A percentile compares a stretch with the other conserved stretches of the same genome.
Evolutionary conservation across 139 green algal species (phyloP).

Genomic region (Cymbomonas tetramitiformis): DNA sequence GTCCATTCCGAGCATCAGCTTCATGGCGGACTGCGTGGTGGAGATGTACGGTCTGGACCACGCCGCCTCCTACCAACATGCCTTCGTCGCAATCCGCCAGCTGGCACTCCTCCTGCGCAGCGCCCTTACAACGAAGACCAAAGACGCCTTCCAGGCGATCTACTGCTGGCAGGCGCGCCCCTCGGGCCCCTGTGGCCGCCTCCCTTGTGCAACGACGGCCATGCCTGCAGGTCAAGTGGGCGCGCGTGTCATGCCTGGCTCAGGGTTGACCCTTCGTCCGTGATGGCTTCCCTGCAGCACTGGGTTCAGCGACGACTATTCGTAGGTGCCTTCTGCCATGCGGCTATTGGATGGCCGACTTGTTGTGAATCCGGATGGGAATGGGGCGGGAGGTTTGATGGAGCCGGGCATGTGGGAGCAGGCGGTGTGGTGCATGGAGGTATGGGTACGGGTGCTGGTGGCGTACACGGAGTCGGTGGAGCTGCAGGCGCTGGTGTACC

Average conservation of each 20-base stretch:
- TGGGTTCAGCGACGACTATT: too few species aligned
- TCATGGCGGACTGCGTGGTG: conserved; percentile 69
- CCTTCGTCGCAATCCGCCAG: conserved; percentile 54
- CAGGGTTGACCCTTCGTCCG: too few species aligned
- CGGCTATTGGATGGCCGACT: too few species aligned
- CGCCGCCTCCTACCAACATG: conserved; percentile 21
- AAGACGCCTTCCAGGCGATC: conserved; percentile 66
- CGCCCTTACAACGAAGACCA: conserved; percentile 63
- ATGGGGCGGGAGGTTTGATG: too few species aligned
- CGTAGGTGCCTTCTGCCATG: too few species aligned
- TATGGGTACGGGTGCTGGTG: conserved; percentile 60
- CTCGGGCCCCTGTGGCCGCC: too few species aligned
- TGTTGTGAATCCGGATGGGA: too few species aligned
- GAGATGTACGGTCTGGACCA: conserved; percentile 44
- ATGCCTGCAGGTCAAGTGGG: too few species aligned
- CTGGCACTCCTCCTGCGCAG: conserved; percentile 65
- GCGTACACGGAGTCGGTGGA: conserved; percentile 21
- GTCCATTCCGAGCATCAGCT: conserved; percentile 54
- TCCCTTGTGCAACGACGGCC: neutral
- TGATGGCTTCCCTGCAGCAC: too few species aligned
- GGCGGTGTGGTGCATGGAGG: conserved; percentile 75
- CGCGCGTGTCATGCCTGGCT: too few species aligned
- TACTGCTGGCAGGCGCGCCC: conserved; percentile 86
- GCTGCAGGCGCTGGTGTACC: conserved; percentile 73
- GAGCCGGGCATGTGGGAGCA: too few species aligned